Conservation (phyloP, 2,329 filamentous ascomycete genomes). For the Orbilia quercus region DNA sequence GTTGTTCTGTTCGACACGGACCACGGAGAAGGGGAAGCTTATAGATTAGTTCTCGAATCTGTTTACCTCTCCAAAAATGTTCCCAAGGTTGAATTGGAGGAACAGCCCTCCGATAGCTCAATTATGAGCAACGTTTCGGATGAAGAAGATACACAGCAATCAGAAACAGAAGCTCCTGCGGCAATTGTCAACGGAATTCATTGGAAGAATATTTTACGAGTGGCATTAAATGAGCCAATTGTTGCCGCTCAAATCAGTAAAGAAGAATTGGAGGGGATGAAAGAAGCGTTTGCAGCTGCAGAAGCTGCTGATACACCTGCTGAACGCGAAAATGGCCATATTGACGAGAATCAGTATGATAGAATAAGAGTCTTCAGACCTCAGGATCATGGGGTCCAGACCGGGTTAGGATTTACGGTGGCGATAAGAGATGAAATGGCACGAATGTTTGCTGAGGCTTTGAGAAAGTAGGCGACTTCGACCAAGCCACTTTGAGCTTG, state of each 20-base stretch:
- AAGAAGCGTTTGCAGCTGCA: too few relatives aligned
- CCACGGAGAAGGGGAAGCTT: slow-evolving; percentile 30
- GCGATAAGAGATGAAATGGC: slow-evolving; percentile 9
- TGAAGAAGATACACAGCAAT: neutral
- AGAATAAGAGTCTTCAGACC: slow-evolving; percentile 26
- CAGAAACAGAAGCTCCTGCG: neutral
- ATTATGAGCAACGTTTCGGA: neutral
- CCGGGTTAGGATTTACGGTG: slow-evolving; percentile 9
- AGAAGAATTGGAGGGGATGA: too few relatives aligned
- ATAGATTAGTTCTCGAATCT: slow-evolving; percentile 9
- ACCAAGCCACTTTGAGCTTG: neutral
- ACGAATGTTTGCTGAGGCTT: slow-evolving; percentile 27
- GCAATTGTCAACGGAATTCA: neutral
- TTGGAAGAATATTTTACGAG: too few relatives aligned
- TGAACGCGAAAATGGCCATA: neutral
- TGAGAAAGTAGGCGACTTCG: slow-evolving; percentile 9
- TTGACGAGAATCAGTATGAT: slow-evolving; percentile 18
- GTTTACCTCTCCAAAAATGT: slow-evolving; percentile 18
- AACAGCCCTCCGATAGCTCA: too few relatives aligned
- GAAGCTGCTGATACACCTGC: neutral
- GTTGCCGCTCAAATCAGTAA: too few relatives aligned
- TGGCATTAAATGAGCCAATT: too few relatives aligned
- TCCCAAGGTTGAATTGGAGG: neutral
- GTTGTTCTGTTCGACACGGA: slow-evolving; percentile 30
- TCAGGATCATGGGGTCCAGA: neutral